These are phyloP conservation scores for Fusarium multiceps DNA, from an alignment of 2,329 filamentous ascomycete genomes.

Conservation along the genomic window DNA sequence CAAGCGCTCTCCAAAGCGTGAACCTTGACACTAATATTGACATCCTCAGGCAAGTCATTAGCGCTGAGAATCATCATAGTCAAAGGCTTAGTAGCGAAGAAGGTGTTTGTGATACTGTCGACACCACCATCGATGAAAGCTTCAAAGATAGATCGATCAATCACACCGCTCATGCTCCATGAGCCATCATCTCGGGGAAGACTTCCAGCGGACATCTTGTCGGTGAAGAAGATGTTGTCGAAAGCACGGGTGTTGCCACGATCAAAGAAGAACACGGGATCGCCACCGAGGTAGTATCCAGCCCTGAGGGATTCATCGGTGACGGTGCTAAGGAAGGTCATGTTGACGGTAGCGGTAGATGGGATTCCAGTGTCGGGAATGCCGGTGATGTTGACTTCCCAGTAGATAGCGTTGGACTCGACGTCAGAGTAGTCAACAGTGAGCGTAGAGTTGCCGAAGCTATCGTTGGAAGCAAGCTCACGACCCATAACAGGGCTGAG, in stretches of 20 bases:
- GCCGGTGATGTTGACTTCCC: slow-evolving; percentile 64
- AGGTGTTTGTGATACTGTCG: slow-evolving; percentile 49
- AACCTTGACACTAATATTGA: slow-evolving; percentile 40
- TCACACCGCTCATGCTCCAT: slow-evolving; percentile 49
- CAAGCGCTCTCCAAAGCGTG: slow-evolving; percentile 46
- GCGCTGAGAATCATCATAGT: slow-evolving; percentile 39
- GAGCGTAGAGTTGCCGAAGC: slow-evolving; percentile 60
- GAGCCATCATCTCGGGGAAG: slow-evolving; percentile 20
- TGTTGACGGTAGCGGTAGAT: slow-evolving; percentile 43
- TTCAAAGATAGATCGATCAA: slow-evolving; percentile 52
- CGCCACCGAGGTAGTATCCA: slow-evolving; percentile 46
- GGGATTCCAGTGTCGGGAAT: slow-evolving; percentile 36
- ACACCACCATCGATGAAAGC: slow-evolving; percentile 51
- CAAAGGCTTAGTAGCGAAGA: slow-evolving; percentile 47
- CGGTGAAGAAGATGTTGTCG: slow-evolving; percentile 49
- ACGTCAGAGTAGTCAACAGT: slow-evolving; percentile 60
- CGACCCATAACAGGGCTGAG: slow-evolving; percentile 59
- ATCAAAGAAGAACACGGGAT: slow-evolving; percentile 46
- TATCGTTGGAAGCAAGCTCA: slow-evolving; percentile 56
- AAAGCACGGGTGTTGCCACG: slow-evolving; percentile 45
- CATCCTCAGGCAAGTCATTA: slow-evolving; percentile 30
- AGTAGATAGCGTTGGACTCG: slow-evolving; percentile 60
- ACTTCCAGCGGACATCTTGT: slow-evolving; percentile 45
- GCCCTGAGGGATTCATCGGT: slow-evolving; percentile 45
- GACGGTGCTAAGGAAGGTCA: slow-evolving; percentile 42